Evolutionary conservation across 1,139 yeast genomes (phyloP).

Genomic region (Suhomyces bribrorum): DNA sequence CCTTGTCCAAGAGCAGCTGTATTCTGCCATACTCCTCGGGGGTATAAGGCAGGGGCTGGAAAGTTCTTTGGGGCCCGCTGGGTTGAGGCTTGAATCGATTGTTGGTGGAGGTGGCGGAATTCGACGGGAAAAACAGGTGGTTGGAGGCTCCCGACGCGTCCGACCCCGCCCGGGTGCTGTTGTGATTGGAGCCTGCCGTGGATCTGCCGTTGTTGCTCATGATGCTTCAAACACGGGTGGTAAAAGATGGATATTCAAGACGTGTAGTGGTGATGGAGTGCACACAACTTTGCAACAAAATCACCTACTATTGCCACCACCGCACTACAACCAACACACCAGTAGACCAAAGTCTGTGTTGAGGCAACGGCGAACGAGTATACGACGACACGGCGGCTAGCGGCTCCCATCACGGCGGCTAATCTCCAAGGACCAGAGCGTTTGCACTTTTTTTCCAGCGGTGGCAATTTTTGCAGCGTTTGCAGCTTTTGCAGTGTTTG

Average conservation of each 20-base stretch:
- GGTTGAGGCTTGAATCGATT: constrained; percentile 11
- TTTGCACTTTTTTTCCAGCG: too few species aligned
- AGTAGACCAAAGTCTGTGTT: too few species aligned
- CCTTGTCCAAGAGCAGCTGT: constrained; percentile 51
- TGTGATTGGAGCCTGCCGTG: not conserved
- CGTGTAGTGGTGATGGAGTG: not conserved
- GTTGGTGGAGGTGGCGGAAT: constrained; percentile 5
- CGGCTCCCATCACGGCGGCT: too few species aligned
- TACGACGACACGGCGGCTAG: too few species aligned
- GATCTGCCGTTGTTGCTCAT: not conserved
- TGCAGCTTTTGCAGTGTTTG: too few species aligned
- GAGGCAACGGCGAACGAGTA: too few species aligned
- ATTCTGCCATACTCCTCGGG: constrained; percentile 43
- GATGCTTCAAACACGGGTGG: too few species aligned
- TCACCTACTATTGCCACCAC: too few species aligned
- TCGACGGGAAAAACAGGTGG: constrained; percentile 1
- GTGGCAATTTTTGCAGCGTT: too few species aligned
- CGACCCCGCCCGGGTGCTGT: constrained; percentile 1
- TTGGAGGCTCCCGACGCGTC: constrained; percentile 1
- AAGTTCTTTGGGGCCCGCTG: constrained; percentile 16
- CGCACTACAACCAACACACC: too few species aligned
- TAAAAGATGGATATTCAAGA: too few species aligned
- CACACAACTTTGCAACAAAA: not conserved
- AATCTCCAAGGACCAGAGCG: too few species aligned
- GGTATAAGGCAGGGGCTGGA: constrained; percentile 35